phyloP scores from a whole-genome alignment of 768 basidiomycete genomes.

The Myochromella boudieri region DNA sequence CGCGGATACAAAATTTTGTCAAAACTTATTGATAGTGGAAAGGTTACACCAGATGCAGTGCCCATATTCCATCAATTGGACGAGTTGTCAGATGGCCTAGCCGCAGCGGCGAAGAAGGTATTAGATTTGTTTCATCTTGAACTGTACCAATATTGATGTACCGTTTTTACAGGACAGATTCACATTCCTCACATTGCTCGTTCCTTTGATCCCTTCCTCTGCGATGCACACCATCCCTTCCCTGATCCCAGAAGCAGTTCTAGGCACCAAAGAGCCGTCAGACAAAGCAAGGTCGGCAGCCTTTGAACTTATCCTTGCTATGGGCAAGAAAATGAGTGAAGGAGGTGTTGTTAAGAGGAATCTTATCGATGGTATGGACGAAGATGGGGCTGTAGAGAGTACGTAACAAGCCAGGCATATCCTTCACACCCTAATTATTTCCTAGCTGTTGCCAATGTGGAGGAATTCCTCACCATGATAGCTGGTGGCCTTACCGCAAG shows the following conservation, averaged over 20 bases:
- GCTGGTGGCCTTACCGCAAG: constrained; percentile 90
- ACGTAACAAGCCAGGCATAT: constrained; percentile 32
- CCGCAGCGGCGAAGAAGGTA: constrained; percentile 87
- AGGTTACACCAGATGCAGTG: constrained; percentile 55
- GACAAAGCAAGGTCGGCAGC: constrained; percentile 88
- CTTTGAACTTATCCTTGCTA: constrained; percentile 85
- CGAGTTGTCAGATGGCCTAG: constrained; percentile 60
- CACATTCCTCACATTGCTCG: constrained; percentile 65
- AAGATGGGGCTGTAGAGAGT: constrained; percentile 53
- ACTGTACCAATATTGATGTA: too few relatives aligned
- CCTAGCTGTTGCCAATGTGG: constrained; percentile 66
- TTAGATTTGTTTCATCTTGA: too few relatives aligned
- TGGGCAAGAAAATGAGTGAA: constrained; percentile 89
- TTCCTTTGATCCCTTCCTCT: constrained; percentile 65
- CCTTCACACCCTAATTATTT: constrained; percentile 4
- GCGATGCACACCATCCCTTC: constrained; percentile 84
- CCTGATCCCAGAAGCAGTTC: constrained; percentile 89
- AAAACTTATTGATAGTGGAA: constrained; percentile 65
- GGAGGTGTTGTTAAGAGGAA: constrained; percentile 82
- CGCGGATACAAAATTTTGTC: constrained; percentile 89
- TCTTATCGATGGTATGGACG: constrained; percentile 83
- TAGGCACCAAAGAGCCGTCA: constrained; percentile 96
- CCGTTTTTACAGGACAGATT: constrained; percentile 69
- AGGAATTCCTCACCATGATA: constrained; percentile 96
- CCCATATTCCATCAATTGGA: constrained; percentile 65